These are phyloP conservation scores for Rhypophila decipiens DNA, from an alignment of 495 filamentous ascomycete genomes.

Conservation along the genomic window DNA sequence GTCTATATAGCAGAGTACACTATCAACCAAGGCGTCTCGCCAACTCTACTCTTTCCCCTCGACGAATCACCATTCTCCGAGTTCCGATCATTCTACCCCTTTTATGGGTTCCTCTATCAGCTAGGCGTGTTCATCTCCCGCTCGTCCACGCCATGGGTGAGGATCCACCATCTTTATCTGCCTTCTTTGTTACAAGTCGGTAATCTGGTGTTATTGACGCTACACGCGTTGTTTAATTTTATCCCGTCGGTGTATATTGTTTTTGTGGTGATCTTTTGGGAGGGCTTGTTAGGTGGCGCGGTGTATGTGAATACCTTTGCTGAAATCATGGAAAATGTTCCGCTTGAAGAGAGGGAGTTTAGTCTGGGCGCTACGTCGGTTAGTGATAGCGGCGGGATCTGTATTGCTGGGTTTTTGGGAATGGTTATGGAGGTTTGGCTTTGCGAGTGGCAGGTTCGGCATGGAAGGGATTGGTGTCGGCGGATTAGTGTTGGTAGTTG, in stretches of 20 bases:
- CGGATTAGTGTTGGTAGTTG: constrained; percentile 31
- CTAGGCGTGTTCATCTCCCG: constrained; percentile 89
- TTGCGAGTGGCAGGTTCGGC: constrained; percentile 72
- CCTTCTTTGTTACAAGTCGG: constrained; percentile 76
- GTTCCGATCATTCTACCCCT: constrained; percentile 85
- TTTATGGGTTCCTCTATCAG: constrained; percentile 88
- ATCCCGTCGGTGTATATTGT: constrained; percentile 78
- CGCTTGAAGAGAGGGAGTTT: constrained; percentile 75
- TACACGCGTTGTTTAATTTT: constrained; percentile 70
- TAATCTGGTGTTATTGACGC: constrained; percentile 67
- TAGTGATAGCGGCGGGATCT: constrained; percentile 87
- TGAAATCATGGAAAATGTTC: constrained; percentile 76
- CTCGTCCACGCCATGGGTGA: constrained; percentile 79
- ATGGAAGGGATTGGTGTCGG: constrained; percentile 72
- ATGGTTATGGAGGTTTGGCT: constrained; percentile 79
- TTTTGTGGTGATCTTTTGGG: constrained; percentile 88
- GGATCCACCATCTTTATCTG: constrained; percentile 71
- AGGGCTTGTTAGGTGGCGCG: constrained; percentile 79
- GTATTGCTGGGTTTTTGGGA: constrained; percentile 76
- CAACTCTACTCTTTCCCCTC: constrained; percentile 83
- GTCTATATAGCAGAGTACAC: constrained; percentile 96
- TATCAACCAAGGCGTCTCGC: constrained; percentile 89
- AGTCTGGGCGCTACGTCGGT: constrained; percentile 84
- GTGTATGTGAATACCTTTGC: constrained; percentile 97
- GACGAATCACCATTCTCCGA: constrained; percentile 65